These are phyloP conservation scores for Lindgomyces ingoldianus DNA, from an alignment of 495 filamentous ascomycete genomes.

Conservation along the genomic window DNA sequence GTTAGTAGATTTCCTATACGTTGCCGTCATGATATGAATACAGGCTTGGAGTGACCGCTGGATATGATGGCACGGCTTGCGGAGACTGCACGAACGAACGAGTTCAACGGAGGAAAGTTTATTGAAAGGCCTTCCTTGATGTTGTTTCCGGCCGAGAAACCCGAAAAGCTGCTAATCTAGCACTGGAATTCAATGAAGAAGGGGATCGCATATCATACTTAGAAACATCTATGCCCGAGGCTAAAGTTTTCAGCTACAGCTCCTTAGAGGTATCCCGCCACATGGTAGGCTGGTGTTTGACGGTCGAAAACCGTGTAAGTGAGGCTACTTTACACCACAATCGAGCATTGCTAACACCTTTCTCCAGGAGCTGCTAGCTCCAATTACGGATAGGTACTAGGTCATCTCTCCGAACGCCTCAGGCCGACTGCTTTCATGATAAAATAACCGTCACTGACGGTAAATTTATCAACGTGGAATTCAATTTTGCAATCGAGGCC, in stretches of 20 bases:
- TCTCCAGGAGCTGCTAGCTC: too few relatives aligned
- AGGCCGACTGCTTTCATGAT: not conserved
- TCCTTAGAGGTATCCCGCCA: constrained; percentile 12
- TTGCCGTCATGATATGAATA: constrained; percentile 1
- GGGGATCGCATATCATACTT: not conserved
- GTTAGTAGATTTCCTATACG: constrained; percentile 45
- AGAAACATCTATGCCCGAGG: not conserved
- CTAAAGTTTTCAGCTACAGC: constrained; percentile 17
- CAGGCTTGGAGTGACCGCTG: constrained; percentile 38
- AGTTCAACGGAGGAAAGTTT: constrained; percentile 14
- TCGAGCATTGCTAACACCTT: too few relatives aligned
- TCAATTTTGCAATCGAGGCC: not conserved
- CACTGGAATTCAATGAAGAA: not conserved
- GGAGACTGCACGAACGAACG: not conserved
- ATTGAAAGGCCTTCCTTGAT: constrained; percentile 42
- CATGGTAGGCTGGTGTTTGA: constrained; percentile 18
- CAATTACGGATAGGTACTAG: too few relatives aligned
- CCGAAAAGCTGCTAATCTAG: constrained; percentile 35
- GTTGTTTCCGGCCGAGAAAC: constrained; percentile 1
- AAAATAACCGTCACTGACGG: not conserved
- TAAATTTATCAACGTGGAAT: not conserved
- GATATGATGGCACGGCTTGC: constrained; percentile 20
- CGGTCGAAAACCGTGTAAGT: constrained; percentile 5
- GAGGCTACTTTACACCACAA: not conserved
- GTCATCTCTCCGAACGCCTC: not conserved